Percentiles rank a stretch among this genome's conserved stretches.
Evolutionary conservation across 371 early-diverging fungal genomes (phyloP).

Genomic region (Mortierella sp.): DNA sequence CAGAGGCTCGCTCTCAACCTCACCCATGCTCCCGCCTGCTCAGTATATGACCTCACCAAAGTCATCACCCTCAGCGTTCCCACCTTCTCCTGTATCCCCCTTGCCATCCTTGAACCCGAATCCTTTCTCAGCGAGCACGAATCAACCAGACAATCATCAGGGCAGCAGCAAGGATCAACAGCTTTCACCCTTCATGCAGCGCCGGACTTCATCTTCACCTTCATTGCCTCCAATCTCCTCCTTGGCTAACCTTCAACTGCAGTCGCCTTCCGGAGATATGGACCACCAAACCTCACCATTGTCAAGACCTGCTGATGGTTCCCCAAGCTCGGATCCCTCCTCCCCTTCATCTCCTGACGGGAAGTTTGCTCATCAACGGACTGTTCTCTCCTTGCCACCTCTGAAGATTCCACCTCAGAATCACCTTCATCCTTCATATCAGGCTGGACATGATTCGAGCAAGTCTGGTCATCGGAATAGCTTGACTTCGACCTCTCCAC

Average conservation of each 20-base stretch:
- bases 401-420: conserved; percentile 40
- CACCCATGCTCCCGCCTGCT: conserved; percentile 33
- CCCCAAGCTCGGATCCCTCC: background rate
- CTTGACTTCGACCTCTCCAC: conserved; percentile 19
- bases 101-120: conserved; percentile 13
- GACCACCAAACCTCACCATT: conserved; percentile 18
- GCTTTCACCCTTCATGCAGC: conserved; percentile 23
- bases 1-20: conserved; percentile 18
- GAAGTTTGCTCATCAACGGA: conserved; percentile 8
- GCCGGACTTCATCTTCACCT: conserved; percentile 24
- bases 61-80: conserved; percentile 11
- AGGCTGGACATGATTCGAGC: conserved; percentile 2
- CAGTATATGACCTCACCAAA: background rate
- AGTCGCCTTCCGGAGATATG: conserved; percentile 10
- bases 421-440: conserved; percentile 39
- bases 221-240: conserved; percentile 45
- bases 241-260: conserved; percentile 28
- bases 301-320: background rate
- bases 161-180: conserved; percentile 18
- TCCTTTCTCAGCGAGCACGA: conserved; percentile 15
- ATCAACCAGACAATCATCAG: background rate
- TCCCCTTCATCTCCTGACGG: background rate
- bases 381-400: conserved; percentile 35
- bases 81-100: conserved; percentile 24
- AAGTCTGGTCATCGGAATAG: conserved; percentile 11